A percentile compares a stretch with the other conserved stretches of the same genome.
Conservation (phyloP, 805 yeast genomes). For the Peterozyma toletana region DNA sequence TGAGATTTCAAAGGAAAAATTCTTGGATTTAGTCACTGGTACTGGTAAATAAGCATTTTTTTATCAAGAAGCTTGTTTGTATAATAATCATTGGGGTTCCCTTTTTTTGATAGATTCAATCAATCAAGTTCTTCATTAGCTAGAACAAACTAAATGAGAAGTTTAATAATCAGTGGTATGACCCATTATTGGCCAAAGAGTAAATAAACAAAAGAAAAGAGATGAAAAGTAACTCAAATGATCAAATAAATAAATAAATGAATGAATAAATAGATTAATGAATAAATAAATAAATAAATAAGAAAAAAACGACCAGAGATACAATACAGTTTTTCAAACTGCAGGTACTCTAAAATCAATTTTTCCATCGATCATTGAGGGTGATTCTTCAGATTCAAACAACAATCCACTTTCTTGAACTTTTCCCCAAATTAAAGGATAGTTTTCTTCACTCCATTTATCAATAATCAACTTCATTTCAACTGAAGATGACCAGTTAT, state of each 20-base stretch:
- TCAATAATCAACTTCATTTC: slow-evolving; percentile 26
- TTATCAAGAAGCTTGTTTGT: neutral
- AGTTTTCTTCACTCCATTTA: slow-evolving; percentile 29
- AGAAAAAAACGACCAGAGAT: no score
- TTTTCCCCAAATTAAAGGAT: slow-evolving; percentile 29
- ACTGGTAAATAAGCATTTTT: slow-evolving; percentile 41
- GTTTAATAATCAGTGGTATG: no score
- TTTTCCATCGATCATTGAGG: slow-evolving; percentile 17
- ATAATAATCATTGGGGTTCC: neutral
- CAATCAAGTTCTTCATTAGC: no score
- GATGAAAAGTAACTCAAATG: no score
- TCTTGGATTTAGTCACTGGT: slow-evolving; percentile 78
- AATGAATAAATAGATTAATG: neutral
- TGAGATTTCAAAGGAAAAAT: slow-evolving; percentile 83
- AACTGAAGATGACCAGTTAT: slow-evolving; percentile 35
- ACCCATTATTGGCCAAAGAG: no score
- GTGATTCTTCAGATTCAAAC: slow-evolving; percentile 21
- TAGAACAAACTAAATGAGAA: no score
- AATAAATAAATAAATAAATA: neutral
- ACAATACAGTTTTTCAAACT: neutral
- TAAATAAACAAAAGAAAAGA: no score
- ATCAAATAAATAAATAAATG: no score
- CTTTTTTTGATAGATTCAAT: no score
- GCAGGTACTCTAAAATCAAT: neutral
- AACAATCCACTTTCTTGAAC: slow-evolving; percentile 21